Conservation (phyloP, 108 stramenopile genomes). For the Cyclotella kingstonii region DNA sequence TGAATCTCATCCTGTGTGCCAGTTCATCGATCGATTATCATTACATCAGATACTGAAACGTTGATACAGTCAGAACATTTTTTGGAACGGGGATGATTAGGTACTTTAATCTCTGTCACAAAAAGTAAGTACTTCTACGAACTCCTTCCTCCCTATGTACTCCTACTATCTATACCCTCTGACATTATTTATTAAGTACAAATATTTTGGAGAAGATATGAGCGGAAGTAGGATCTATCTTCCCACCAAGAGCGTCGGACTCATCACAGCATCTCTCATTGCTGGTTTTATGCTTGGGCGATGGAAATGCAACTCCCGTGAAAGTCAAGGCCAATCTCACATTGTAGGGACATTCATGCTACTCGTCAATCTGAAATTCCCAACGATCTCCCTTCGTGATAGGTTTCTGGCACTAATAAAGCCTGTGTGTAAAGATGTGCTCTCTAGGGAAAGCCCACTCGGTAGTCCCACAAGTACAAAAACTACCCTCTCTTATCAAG, state of each 20-base stretch:
- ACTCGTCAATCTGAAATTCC: constrained; percentile 33
- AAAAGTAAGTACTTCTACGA: no score
- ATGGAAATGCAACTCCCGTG: neutral
- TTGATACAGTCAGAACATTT: no score
- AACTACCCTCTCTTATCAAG: constrained; percentile 63
- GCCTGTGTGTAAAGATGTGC: constrained; percentile 25
- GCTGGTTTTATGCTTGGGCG: neutral
- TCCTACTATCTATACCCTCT: no score
- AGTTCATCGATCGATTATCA: no score
- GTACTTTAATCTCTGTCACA: no score
- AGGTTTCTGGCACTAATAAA: constrained; percentile 22
- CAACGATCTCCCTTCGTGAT: constrained; percentile 11
- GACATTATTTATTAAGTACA: no score
- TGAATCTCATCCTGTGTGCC: no score
- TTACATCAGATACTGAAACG: no score
- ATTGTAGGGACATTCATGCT: constrained; percentile 23
- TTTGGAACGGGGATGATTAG: no score
- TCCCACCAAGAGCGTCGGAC: neutral
- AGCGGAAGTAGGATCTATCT: neutral
- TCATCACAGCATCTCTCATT: constrained; percentile 1
- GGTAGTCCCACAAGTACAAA: constrained; percentile 1
- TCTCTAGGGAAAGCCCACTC: constrained; percentile 13
- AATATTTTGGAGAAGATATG: no score
- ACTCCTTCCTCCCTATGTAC: no score
- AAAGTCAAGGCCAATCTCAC: neutral